A percentile compares a stretch with the other conserved stretches of the same genome.
Conservation (phyloP, 208 protist species). For the Wallacemonas sp. region DNA sequence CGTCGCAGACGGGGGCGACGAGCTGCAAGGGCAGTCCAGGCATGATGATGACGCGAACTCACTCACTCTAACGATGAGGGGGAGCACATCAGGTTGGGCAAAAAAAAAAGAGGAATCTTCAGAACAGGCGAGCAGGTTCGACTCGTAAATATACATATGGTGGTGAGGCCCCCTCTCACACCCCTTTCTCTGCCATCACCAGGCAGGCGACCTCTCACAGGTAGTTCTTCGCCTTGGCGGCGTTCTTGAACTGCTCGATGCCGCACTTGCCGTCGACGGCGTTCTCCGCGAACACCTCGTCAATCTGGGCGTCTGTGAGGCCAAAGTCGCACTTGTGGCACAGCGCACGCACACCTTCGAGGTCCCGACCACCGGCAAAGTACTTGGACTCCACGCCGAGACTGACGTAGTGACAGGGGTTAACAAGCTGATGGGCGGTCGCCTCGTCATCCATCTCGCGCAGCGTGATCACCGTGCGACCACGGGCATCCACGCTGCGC, state of each 20-base stretch:
- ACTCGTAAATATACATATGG: too few species aligned
- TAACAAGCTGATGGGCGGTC: constrained; percentile 66
- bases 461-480: constrained; percentile 9
- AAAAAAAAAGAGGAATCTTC: too few species aligned
- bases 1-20: too few species aligned
- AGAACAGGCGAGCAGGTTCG: too few species aligned
- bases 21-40: too few species aligned
- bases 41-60: too few species aligned
- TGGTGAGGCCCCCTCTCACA: too few species aligned
- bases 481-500: constrained; percentile 17
- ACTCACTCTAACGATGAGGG: too few species aligned
- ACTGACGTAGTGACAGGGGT: constrained; percentile 81
- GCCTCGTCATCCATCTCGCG: constrained; percentile 58
- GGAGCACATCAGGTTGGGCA: too few species aligned
- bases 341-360: constrained; percentile 62
- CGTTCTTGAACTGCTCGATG: constrained; percentile 89
- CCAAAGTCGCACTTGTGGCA: constrained; percentile 69
- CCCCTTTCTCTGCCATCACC: too few species aligned
- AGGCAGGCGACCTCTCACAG: too few species aligned
- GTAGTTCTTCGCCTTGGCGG: constrained; percentile 60
- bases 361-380: constrained; percentile 72
- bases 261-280: constrained; percentile 48
- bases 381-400: constrained; percentile 78
- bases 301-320: constrained; percentile 62
- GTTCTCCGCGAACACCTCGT: constrained; percentile 57